These are phyloP conservation scores for Erodium texanum DNA, from an alignment of 441 rosid species.

Conservation along the genomic window DNA sequence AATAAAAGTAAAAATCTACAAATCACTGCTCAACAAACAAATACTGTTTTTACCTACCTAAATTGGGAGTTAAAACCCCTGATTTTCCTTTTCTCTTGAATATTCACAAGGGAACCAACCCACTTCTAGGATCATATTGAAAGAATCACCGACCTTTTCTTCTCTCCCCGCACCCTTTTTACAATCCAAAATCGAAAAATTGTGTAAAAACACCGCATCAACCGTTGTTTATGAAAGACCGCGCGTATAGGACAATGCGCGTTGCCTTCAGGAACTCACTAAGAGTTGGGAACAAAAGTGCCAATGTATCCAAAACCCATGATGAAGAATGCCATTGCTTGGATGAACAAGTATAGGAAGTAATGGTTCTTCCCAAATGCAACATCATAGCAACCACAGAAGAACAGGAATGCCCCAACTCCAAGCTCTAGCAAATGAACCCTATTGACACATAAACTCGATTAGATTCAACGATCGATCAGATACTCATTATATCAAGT, in stretches of 20 bases:
- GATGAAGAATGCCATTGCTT: conserved; percentile 66
- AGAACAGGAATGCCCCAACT: conserved; percentile 61
- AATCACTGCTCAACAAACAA: conserved; percentile 15
- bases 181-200: too few relatives aligned
- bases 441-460: conserved; percentile 25
- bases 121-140: too few relatives aligned
- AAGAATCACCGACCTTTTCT: too few relatives aligned
- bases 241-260: too few relatives aligned
- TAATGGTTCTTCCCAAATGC: conserved; percentile 56
- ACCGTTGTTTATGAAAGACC: too few relatives aligned
- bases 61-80: conserved; percentile 18
- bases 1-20: conserved; percentile 6
- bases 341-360: conserved; percentile 54
- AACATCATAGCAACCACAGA: conserved; percentile 66
- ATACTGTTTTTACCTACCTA: conserved; percentile 8
- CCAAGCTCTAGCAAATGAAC: conserved; percentile 55
- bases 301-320: conserved; percentile 75
- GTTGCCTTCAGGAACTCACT: too few relatives aligned
- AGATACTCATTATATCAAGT: too few relatives aligned
- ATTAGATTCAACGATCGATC: too few relatives aligned
- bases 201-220: too few relatives aligned
- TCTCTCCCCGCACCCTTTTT: conserved; percentile 10
- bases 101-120: conserved; percentile 30
- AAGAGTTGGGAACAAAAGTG: conserved; percentile 45
- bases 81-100: conserved; percentile 4